Conservation (phyloP, 331 rosid species). For the Rhamnella rubrinervis region DNA sequence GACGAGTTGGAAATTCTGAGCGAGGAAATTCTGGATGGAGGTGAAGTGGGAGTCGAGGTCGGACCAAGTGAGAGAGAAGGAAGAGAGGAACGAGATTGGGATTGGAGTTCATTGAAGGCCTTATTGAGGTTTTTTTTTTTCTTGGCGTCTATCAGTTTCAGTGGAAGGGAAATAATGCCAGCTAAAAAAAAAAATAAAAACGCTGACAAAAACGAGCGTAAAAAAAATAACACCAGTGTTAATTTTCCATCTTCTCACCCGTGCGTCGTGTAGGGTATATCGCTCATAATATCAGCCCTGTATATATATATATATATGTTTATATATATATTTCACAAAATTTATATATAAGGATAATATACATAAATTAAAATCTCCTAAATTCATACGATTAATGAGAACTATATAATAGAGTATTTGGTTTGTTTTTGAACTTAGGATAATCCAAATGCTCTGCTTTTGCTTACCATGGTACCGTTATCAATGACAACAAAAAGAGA, state of each 20-base stretch:
- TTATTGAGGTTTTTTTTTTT: slow-evolving; percentile 54
- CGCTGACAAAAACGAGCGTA: no score
- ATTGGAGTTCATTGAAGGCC: slow-evolving; percentile 70
- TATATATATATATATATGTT: no score
- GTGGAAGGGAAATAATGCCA: slow-evolving; percentile 3
- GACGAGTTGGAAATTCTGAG: slow-evolving; percentile 48
- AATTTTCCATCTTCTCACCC: no score
- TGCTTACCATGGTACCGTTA: slow-evolving; percentile 18
- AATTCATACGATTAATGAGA: no score
- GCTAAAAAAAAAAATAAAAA: no score
- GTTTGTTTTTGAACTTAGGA: no score
- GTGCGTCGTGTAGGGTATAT: no score
- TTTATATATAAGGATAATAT: neutral
- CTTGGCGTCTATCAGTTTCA: slow-evolving; percentile 54
- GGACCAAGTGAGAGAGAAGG: slow-evolving; percentile 62
- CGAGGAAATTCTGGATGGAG: slow-evolving; percentile 48
- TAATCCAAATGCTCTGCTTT: neutral
- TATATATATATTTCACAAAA: neutral
- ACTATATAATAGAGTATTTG: no score
- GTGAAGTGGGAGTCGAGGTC: slow-evolving; percentile 67
- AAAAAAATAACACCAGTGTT: no score
- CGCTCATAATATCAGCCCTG: no score
- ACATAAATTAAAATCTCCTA: neutral
- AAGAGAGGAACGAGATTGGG: slow-evolving; percentile 57
- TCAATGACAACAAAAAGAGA: slow-evolving; percentile 14